Conservation (phyloP, 306 rosid species). For the Medicago lupulina region DNA sequence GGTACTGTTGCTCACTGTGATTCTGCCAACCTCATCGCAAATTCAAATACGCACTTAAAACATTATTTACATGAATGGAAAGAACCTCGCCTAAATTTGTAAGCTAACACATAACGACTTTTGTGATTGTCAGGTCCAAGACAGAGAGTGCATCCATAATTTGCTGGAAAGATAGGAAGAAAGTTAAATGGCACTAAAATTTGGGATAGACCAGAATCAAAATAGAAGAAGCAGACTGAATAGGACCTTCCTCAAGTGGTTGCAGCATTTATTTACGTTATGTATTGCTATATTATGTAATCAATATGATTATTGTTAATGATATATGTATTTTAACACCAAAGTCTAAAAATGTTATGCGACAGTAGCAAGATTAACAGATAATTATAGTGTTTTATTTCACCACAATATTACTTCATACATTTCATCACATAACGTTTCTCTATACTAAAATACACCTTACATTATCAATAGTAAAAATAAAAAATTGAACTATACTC, state of each 20-base stretch:
- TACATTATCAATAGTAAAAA: no score
- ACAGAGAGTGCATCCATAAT: not conserved
- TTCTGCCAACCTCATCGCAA: no score
- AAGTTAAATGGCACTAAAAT: constrained; percentile 1
- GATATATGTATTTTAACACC: no score
- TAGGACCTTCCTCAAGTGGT: not conserved
- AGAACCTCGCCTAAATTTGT: not conserved
- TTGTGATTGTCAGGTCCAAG: not conserved
- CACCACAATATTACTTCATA: not conserved
- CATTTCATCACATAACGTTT: not conserved
- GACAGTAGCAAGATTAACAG: no score
- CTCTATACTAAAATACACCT: no score
- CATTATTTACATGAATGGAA: not conserved
- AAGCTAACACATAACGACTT: not conserved
- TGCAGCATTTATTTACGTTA: not conserved
- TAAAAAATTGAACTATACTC: not conserved
- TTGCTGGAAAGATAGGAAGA: not conserved
- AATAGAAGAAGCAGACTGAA: no score
- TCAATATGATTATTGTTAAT: no score
- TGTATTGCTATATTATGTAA: not conserved
- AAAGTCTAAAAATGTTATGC: no score
- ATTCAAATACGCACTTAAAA: not conserved
- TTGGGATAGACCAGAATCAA: no score
- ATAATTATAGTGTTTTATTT: no score
- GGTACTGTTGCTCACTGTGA: no score